Base-by-base conservation (phyloP, 1,284 basidiomycete species). In the Ceratobasidium sp. region DNA sequence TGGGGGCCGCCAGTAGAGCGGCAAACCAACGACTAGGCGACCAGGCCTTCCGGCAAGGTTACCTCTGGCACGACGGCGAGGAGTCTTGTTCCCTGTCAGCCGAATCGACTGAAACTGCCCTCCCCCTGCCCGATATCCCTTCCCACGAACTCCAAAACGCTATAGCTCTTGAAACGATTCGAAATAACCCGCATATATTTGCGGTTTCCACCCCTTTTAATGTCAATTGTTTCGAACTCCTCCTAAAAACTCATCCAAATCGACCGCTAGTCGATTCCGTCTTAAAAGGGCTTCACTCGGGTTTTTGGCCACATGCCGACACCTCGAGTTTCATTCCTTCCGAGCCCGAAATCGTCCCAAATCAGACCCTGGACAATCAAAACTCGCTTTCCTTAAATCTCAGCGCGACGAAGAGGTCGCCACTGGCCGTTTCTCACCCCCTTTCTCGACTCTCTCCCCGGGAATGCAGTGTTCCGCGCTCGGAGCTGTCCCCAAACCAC, bases 381-480 rank as follows among this genome's bases (percentile, higher is more conserved):
- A 32, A 1, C 38, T 53, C 13, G 49, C 32, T 1, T 81, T 82
- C 50, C 29, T 80, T 0, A 49, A 70, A 1, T n/a, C 74, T 0
- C 80, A 82, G 55, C 73, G 77, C 0, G 74, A 78, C 1, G 72
- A 74, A 1, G 82, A 84, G 65, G 71, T 80, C 0, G 7, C 10
- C 0, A 67, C 75, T 1, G 77, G 74, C 0, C 75, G 79, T 0
- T 83, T 77, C 56, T 84, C 83, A 0, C 13, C 31, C 0, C n/a
- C 77, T 0, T 82, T 84, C 62, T 78, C 79, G 0, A 68, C 74
- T 0, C 75, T 85, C 0, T 73, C 82, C 0, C n/a, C 80, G 80
- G 0, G 83, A 0, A 85, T 85, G 82, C 79, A 81, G 49, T 75
- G 72, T 8, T 79, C 79, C 73, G 83, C 83, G 0, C 70, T 82